Conservation (phyloP, 176 grass and related monocot species). For the Coix lacrymajobi region DNA sequence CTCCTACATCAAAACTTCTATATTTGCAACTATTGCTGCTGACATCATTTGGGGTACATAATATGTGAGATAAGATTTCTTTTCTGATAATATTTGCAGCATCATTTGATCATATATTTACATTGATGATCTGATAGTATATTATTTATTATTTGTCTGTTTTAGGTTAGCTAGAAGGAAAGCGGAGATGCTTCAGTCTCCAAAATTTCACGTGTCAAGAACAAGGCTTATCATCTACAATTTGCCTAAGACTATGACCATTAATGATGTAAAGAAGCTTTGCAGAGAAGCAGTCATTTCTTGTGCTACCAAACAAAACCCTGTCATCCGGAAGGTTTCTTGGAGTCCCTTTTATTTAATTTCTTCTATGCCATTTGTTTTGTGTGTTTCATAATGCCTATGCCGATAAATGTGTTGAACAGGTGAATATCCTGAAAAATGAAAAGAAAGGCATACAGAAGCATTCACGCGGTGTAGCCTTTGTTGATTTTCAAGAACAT, state of each 20-base stretch:
- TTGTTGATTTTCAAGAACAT: constrained; percentile 98
- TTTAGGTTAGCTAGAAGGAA: constrained; percentile 81
- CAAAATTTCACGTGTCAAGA: constrained; percentile 94
- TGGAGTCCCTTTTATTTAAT: constrained; percentile 16
- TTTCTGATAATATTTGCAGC: not conserved
- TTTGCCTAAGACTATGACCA: constrained; percentile 88
- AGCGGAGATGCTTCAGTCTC: constrained; percentile 82
- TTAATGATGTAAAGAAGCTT: constrained; percentile 89
- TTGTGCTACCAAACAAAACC: constrained; percentile 79
- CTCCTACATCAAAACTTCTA: constrained; percentile 16
- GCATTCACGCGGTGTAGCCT: constrained; percentile 84
- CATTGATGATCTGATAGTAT: not conserved
- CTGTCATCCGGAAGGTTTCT: constrained; percentile 78
- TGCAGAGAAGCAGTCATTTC: constrained; percentile 85
- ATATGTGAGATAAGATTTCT: not conserved
- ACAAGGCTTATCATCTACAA: constrained; percentile 95
- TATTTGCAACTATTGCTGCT: not conserved
- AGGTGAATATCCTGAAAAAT: constrained; percentile 87
- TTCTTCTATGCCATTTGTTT: constrained; percentile 6
- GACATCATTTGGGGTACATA: not conserved
- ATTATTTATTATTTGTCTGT: constrained; percentile 6
- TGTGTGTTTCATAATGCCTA: not conserved
- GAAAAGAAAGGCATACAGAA: constrained; percentile 76
- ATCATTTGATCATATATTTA: not conserved
- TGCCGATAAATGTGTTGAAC: constrained; percentile 15